Evolutionary conservation across 805 yeast genomes (phyloP), one percentile per base, ranked within the genome.

Genomic region (Scheffersomyces amazonensis): DNA sequence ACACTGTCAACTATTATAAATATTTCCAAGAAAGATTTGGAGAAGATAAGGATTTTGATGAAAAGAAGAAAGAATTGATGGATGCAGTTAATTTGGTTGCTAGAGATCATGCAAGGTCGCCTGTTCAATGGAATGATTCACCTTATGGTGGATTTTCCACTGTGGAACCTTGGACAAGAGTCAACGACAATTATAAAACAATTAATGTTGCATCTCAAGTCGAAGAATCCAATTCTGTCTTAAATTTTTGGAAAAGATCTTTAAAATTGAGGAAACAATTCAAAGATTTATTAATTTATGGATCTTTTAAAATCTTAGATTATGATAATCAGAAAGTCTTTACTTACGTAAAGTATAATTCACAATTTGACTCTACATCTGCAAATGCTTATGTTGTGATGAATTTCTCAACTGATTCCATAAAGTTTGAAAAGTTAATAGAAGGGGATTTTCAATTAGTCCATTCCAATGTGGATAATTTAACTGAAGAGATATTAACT

Each of bases 41-140:
- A 17, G 44, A 55, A 16, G 52, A 61, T 30, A 53, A 58, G 4
- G 58, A 54, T 32, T 40, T 36, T 31, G 23, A 32, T 15, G 29
- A 47, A 51, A 42, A 47, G 55, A 36, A 52, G 29, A 33, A 52
- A 28, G 46, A 50, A 21, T 55, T 64, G 37, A 39, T 64, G 54
- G 64, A 64, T 37, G 53, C 46, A 21, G 52, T 72, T 40, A 58
- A 60, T 39, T 45, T 69, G 37, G 35, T 68, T 16, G 71, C 78
- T 8, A 63, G 81, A 52, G 82, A 76, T 48, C 66, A 76, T 47
- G 69, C 77, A 10, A 67, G 82, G 54, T 66, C 79, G n/a, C 82
- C 82, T 13, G 73, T 76, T 43, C 81, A 75, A 47, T 76, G 82
- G 82, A 68, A 66, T 42, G 53, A 50, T 36, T 48, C 66, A 1